These are phyloP conservation scores for Populus alba DNA, from an alignment of 345 rosid genomes.

Conservation along the genomic window DNA sequence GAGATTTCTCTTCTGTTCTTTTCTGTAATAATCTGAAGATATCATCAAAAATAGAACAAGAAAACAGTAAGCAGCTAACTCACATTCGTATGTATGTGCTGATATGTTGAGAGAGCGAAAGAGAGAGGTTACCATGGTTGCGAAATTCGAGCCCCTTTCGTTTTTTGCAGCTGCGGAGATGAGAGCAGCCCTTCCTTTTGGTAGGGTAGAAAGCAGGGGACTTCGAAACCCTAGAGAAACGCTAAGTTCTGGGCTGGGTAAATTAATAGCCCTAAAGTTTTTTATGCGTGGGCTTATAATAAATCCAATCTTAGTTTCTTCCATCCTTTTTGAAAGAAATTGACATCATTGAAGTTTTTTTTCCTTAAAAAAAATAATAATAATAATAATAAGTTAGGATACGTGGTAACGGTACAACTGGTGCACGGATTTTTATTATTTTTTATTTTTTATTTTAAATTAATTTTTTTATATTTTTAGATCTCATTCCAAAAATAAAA, in stretches of 20 bases:
- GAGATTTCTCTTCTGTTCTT: constrained; percentile 32
- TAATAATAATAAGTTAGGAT: too few species aligned
- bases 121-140: not conserved
- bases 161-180: not conserved
- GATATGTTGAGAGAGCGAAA: not conserved
- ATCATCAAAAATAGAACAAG: not conserved
- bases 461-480: too few species aligned
- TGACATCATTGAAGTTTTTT: too few species aligned
- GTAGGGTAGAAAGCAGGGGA: not conserved
- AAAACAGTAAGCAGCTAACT: not conserved
- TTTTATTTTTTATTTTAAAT: too few species aligned
- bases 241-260: not conserved
- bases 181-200: not conserved
- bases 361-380: too few species aligned
- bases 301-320: not conserved
- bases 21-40: constrained; percentile 25
- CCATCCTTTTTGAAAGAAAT: not conserved
- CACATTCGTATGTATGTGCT: not conserved
- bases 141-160: not conserved
- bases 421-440: too few species aligned
- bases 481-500: too few species aligned
- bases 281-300: not conserved
- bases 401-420: too few species aligned
- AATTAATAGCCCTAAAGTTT: not conserved
- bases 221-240: not conserved